Conservation (phyloP, 352 stramenopile genomes). For the Halophytophthora polymorphica region DNA sequence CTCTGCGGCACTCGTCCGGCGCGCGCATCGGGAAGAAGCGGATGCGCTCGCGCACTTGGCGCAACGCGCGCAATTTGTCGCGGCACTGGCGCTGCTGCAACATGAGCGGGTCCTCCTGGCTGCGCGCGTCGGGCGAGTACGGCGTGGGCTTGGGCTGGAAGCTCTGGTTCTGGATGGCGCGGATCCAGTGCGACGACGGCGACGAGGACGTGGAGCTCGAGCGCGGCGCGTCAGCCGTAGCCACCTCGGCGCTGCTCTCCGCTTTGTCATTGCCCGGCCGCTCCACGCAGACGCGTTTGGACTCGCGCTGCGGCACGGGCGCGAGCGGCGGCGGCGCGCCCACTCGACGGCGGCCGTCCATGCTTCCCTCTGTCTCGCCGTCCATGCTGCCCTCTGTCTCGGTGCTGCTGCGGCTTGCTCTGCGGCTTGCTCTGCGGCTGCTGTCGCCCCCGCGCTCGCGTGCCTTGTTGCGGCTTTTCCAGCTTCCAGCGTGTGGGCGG, state of each 20-base stretch:
- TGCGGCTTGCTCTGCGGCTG: too few relatives aligned
- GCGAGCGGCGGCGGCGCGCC: too few relatives aligned
- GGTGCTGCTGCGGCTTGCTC: too few relatives aligned
- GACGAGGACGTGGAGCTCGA: slow-evolving; percentile 9
- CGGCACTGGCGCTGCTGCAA: slow-evolving; percentile 49
- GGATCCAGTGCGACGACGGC: slow-evolving; percentile 33
- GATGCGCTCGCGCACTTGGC: slow-evolving; percentile 43
- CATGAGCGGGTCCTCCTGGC: slow-evolving; percentile 60
- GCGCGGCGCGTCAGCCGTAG: background rate
- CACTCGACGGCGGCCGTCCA: too few relatives aligned
- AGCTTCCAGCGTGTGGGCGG: too few relatives aligned
- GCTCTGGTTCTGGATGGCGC: slow-evolving; percentile 49
- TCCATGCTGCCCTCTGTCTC: too few relatives aligned
- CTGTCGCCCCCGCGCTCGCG: too few relatives aligned
- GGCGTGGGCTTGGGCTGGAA: slow-evolving; percentile 66
- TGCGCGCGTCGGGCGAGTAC: slow-evolving; percentile 47
- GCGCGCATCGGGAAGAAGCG: slow-evolving; percentile 27
- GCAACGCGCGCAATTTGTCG: slow-evolving; percentile 60
- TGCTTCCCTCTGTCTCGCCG: too few relatives aligned
- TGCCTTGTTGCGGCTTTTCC: too few relatives aligned
- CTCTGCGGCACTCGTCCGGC: slow-evolving; percentile 7
- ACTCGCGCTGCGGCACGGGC: too few relatives aligned
- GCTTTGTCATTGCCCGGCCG: slow-evolving; percentile 4
- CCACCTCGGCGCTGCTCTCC: slow-evolving; percentile 11
- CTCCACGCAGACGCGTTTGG: background rate